Base-by-base conservation (phyloP, 148 eudicot genomes). In the Silene latifolia region DNA sequence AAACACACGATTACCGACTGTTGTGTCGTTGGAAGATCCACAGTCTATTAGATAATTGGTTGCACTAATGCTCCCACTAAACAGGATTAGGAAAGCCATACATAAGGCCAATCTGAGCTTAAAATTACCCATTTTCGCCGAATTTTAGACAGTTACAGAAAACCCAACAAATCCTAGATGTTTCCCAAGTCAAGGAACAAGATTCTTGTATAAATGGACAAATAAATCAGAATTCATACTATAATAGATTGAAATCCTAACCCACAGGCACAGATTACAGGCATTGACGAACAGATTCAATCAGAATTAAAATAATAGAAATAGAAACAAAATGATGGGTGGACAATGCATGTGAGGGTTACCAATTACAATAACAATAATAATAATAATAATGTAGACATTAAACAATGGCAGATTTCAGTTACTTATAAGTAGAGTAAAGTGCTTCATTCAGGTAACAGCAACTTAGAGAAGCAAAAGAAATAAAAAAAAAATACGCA, bases 31-130 rank as follows among this genome's bases (percentile, higher is more conserved):
- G 20, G 89, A 47, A 20, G 96, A 94, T 80, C 98, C 98, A 80
- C 98, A 94, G 62, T 89, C 87, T 44, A 94, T 82, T 17, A 89
- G 81, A 74, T 86, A 91, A 62, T 80, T 53, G 66, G 84, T 88
- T 65, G 67, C 79, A 63, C 60, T 82, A 69, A 88, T 90, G 80
- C 39, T 76, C 74, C 69, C 78, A 68, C 60, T 48, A 65, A 84
- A 78, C 59, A 74, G 79, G 63, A 72, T 75, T 32, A 82, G 29
- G 72, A 58, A 79, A 57, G 81, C 51, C 21, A 85, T 17, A 70
- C 81, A 80, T 29, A 85, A 23, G 69, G 63, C 72, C 75, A 80
- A 58, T 68, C 65, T 82, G 67, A 56, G 73, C 53, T 47, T 74
- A 71, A 72, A 56, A 57, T 44, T 74, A 72, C 58, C 80, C 87